Evolutionary conservation across 345 rosid species (phyloP).

Genomic region (Passiflora organensis): DNA sequence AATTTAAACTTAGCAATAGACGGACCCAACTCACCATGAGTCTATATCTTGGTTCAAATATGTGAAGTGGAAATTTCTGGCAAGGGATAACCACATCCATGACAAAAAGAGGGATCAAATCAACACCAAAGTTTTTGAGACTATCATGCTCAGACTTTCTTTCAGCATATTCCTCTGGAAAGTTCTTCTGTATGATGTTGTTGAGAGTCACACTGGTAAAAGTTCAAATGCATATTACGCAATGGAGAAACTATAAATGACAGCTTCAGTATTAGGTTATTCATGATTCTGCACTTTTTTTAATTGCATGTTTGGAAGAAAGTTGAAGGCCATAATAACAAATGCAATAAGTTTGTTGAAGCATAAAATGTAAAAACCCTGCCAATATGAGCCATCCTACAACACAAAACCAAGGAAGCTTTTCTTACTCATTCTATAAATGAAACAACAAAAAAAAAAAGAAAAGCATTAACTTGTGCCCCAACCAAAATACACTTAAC

Average conservation of each 20-base stretch:
- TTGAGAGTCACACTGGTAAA: constrained; percentile 72
- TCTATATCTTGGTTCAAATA: constrained; percentile 90
- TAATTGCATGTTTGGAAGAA: no score
- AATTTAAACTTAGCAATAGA: no score
- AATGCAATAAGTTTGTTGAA: no score
- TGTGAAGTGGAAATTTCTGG: constrained; percentile 79
- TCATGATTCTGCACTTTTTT: no score
- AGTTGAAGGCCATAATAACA: no score
- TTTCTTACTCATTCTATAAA: no score
- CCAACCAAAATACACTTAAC: no score
- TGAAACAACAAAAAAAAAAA: no score
- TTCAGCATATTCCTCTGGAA: constrained; percentile 87
- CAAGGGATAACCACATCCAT: constrained; percentile 90
- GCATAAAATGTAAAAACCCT: no score
- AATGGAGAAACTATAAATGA: constrained; percentile 3
- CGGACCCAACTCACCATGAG: constrained; percentile 67
- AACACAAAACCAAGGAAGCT: no score
- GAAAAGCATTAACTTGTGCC: no score
- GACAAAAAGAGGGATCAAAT: constrained; percentile 82
- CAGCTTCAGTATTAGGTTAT: neutral
- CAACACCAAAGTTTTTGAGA: constrained; percentile 68
- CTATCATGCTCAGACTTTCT: constrained; percentile 81
- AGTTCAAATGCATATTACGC: constrained; percentile 16
- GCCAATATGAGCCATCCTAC: no score
- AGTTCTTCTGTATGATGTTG: constrained; percentile 78